phyloP scores from a whole-genome alignment of 768 basidiomycete genomes.

The Lentinula detonsa region DNA sequence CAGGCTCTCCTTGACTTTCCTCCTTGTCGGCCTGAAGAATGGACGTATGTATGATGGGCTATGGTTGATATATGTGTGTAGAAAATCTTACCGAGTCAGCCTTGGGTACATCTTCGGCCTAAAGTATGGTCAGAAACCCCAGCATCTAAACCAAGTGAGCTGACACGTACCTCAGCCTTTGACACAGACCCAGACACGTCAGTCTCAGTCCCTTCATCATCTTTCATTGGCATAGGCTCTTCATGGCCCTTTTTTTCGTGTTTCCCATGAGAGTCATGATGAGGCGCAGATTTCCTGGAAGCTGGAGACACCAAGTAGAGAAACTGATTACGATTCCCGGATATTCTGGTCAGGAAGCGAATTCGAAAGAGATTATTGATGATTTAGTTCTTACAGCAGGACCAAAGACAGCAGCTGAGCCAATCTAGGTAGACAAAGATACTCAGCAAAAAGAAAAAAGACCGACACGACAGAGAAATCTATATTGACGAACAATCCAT shows the following conservation, averaged over 20 bases:
- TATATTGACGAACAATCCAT: not conserved
- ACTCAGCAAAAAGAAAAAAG: no score
- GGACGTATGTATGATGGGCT: not conserved
- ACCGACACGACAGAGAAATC: not conserved
- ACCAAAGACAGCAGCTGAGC: constrained; percentile 7
- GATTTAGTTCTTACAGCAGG: constrained; percentile 1
- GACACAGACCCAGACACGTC: constrained; percentile 5
- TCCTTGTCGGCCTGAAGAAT: not conserved
- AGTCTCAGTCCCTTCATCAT: constrained; percentile 4
- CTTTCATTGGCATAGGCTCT: constrained; percentile 7
- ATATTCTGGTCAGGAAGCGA: not conserved
- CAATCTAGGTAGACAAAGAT: not conserved
- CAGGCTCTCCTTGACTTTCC: not conserved
- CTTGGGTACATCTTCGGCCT: constrained; percentile 4
- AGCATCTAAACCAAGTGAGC: not conserved
- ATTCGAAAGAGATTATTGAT: not conserved
- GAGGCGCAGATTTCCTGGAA: constrained; percentile 3
- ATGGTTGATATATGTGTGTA: not conserved
- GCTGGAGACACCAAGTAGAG: constrained; percentile 7
- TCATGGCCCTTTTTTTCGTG: not conserved
- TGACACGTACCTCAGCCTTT: constrained; percentile 6
- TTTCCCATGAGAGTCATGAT: not conserved
- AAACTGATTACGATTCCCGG: not conserved
- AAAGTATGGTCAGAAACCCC: not conserved
- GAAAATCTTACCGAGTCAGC: not conserved